Conservation (phyloP, 805 yeast species). For the Sporopachydermia quercuum region DNA sequence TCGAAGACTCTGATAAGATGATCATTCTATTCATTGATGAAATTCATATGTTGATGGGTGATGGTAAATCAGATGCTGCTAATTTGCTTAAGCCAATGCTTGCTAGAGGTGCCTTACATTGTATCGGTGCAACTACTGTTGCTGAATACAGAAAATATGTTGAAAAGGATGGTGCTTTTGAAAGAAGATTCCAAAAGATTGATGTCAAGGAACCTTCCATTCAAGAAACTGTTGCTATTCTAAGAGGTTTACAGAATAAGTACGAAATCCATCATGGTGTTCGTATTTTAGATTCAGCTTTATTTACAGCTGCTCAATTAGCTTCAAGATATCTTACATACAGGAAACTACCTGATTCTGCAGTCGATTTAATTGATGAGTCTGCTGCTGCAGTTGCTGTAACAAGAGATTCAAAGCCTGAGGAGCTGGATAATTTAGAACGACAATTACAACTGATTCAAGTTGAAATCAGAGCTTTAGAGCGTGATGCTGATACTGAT, state of each 20-base stretch:
- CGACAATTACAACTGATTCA: conserved; percentile 83
- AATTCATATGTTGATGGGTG: conserved; percentile 99
- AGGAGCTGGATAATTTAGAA: conserved; percentile 85
- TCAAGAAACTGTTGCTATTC: conserved; percentile 85
- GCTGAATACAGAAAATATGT: conserved; percentile 86
- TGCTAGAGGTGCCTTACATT: conserved; percentile 91
- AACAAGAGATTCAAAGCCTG: conserved; percentile 96
- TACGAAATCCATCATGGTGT: conserved; percentile 98
- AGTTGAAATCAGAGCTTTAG: conserved; percentile 93
- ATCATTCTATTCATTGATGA: conserved; percentile 91
- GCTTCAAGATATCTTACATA: conserved; percentile 91
- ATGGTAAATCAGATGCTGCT: conserved; percentile 95
- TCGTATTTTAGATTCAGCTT: conserved; percentile 84
- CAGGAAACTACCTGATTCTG: conserved; percentile 93
- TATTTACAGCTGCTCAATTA: conserved; percentile 86
- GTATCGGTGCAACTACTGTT: conserved; percentile 96
- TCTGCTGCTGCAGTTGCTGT: conserved; percentile 96
- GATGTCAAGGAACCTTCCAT: conserved; percentile 91
- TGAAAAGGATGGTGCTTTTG: conserved; percentile 97
- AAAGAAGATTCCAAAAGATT: conserved; percentile 94
- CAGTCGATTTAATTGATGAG: conserved; percentile 91
- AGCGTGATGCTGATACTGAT: conserved; percentile 73
- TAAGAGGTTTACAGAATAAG: conserved; percentile 89
- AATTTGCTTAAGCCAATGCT: conserved; percentile 92
- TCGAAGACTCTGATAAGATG: conserved; percentile 67